A percentile compares a stretch with the other conserved stretches of the same genome.
phyloP scores from a whole-genome alignment of 2,329 filamentous ascomycete species.

The Diaporthe capsici region DNA sequence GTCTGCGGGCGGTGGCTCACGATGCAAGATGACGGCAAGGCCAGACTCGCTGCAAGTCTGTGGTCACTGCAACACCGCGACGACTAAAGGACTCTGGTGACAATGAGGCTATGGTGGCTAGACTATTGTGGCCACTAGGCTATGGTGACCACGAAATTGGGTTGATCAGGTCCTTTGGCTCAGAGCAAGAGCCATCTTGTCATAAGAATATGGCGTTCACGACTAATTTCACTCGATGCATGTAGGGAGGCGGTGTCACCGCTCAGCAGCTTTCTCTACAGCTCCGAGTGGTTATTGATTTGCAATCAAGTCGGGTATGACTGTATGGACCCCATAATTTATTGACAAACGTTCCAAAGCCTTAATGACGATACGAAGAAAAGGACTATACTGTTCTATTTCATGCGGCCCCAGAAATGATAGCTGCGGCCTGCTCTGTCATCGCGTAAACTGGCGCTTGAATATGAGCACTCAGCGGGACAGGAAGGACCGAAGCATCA shows the following conservation, averaged over 20 bases:
- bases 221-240: not conserved
- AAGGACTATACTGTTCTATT: not conserved
- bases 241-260: not conserved
- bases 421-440: constrained; percentile 26
- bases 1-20: not conserved
- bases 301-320: not conserved
- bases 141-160: not conserved
- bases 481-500: constrained; percentile 56
- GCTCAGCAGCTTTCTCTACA: not conserved
- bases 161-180: not conserved
- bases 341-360: not conserved
- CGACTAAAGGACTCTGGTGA: too few relatives aligned
- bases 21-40: not conserved
- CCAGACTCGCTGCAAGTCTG: not conserved
- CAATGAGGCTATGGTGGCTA: not conserved
- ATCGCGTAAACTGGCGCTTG: constrained; percentile 35
- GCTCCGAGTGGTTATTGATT: too few relatives aligned
- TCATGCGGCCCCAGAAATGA: constrained; percentile 29
- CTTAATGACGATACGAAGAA: not conserved
- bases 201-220: not conserved
- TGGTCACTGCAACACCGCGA: not conserved
- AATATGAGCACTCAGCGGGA: constrained; percentile 36
- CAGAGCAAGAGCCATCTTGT: not conserved
- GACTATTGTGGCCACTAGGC: not conserved
- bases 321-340: not conserved